Conservation (phyloP, 176 grass and related monocot genomes). For the Guadua angustifolia region DNA sequence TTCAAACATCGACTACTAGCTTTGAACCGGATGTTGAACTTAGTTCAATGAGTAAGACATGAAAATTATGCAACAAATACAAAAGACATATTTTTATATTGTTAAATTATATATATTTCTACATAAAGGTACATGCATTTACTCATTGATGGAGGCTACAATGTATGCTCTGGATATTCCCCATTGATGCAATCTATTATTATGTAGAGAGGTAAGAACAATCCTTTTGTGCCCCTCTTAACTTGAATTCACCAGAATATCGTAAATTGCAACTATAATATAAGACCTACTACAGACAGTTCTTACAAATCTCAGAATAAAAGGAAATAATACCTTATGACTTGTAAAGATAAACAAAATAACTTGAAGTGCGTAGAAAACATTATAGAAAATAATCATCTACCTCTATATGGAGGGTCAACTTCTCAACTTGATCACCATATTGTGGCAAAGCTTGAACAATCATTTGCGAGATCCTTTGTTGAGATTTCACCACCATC, state of each 20-base stretch:
- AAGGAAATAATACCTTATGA: constrained; percentile 4
- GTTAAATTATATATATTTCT: neutral
- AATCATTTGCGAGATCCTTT: constrained; percentile 86
- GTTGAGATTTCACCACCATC: constrained; percentile 95
- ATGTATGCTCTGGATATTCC: neutral
- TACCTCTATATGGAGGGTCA: constrained; percentile 95
- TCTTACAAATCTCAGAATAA: constrained; percentile 8
- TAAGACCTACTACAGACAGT: neutral
- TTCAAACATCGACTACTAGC: constrained; percentile 18
- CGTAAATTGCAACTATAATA: neutral
- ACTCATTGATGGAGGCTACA: neutral
- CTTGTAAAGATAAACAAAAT: constrained; percentile 20
- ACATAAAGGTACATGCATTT: neutral
- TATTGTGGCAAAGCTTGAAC: constrained; percentile 98
- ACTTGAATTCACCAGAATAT: constrained; percentile 14
- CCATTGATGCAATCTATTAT: constrained; percentile 1
- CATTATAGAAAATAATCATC: constrained; percentile 36
- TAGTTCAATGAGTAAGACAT: constrained; percentile 13
- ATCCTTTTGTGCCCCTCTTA: neutral
- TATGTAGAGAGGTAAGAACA: neutral
- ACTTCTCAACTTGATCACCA: constrained; percentile 84
- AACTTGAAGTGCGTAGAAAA: constrained; percentile 3
- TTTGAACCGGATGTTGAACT: constrained; percentile 21
- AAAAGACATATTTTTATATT: neutral
- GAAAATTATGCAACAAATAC: neutral